Base-by-base conservation (phyloP, 352 stramenopile species). In the Thalassiosira livingstoniorum region DNA sequence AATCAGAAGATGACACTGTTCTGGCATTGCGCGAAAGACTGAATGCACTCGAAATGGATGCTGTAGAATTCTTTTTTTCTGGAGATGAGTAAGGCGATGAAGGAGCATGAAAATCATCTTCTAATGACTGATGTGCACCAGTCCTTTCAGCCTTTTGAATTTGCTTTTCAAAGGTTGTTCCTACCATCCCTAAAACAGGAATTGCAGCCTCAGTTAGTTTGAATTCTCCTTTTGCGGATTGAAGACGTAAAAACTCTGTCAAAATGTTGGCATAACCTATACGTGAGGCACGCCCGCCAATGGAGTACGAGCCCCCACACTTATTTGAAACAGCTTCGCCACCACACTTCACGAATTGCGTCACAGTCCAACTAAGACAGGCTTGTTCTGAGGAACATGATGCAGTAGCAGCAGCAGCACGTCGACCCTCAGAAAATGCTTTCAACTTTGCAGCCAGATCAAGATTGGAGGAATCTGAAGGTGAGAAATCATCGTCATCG, bases 271-370 rank as follows among this genome's bases (percentile, higher is more conserved):
- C 39, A 74, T 90, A 87, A 15, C 90, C 91, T 43, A 94, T 78
- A 25, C 89, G 83, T 51, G 85, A 80, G 45, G 87, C 86, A 54
- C 91, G 78, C 32, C 91, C 89, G 53, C 91, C 91, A 18, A 84
- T 85, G 0, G 87, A 93, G 77, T 89, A 94, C 23, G 73, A 66
- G 31, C 91, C 90, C n/a, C 90, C 88, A 45, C 82, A 85, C 75
- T 82, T 80, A 58, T 83, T 83, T 11, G 87, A 83, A 23, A 62
- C 69, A 32, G 88, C 70, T 69, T 95, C 90, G 67, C 91, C 91
- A 70, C 90, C 91, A 65, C 77, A 80, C 61, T 94, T 95, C 23
- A 92, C 75, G 84, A 95, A 95, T 34, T 91, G 77, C 11, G 76
- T 68, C 37, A 93, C 84, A 31, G 94, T 75, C 71, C 85, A 93